These are phyloP conservation scores for Chytriomyces sp. DNA, from an alignment of 192 early-diverging fungal genomes.

Conservation along the genomic window DNA sequence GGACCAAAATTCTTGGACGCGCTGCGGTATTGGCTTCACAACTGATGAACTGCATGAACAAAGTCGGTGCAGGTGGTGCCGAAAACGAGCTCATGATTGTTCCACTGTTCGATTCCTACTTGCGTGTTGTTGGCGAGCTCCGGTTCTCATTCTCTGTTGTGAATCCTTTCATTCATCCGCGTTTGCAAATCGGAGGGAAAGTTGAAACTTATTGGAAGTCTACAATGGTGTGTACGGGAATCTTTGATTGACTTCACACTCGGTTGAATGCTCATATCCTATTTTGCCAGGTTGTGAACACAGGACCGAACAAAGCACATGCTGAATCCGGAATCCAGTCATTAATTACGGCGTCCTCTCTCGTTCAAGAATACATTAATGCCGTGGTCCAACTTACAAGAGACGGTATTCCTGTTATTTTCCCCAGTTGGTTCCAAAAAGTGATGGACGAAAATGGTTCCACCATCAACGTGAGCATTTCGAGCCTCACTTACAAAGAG, in stretches of 20 bases:
- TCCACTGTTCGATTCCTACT: constrained; percentile 88
- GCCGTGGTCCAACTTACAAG: constrained; percentile 88
- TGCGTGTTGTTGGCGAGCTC: constrained; percentile 91
- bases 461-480: constrained; percentile 51
- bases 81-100: constrained; percentile 50
- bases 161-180: constrained; percentile 84
- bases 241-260: neutral
- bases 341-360: constrained; percentile 82
- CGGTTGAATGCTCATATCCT: constrained; percentile 5
- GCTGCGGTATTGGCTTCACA: constrained; percentile 79
- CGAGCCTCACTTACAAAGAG: constrained; percentile 71
- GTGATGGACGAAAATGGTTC: constrained; percentile 10
- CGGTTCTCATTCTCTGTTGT: constrained; percentile 82
- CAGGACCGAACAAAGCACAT: constrained; percentile 28
- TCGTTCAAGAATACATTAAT: constrained; percentile 92
- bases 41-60: constrained; percentile 47
- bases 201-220: constrained; percentile 99
- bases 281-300: constrained; percentile 45
- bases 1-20: constrained; percentile 88
- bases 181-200: constrained; percentile 91
- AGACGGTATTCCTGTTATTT: constrained; percentile 88
- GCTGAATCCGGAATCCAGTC: constrained; percentile 58
- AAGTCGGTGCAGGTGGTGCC: constrained; percentile 33
- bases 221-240: constrained; percentile 66
- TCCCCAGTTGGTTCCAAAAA: constrained; percentile 68